Evolutionary conservation across 768 basidiomycete genomes (phyloP), one percentile per base, ranked within the genome.

Genomic region (Imleria badia): DNA sequence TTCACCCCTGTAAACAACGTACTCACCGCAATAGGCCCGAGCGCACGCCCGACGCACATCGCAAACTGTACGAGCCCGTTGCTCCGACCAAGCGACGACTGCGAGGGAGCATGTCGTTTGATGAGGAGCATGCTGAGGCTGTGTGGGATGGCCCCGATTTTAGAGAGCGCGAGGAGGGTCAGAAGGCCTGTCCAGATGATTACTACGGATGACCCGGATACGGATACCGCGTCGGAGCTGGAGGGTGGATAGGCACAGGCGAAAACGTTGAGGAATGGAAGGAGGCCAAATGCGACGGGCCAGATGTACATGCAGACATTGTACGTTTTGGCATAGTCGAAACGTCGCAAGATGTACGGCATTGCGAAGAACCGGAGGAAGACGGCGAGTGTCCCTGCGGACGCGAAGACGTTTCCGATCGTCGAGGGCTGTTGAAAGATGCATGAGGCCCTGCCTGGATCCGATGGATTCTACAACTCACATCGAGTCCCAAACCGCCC

Each of bases 41-140:
- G 62, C 2, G 81, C 76, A 14, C 85, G 77, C 10, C 80, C 76
- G 29, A 77, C 56, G 54, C 80, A 82, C 81, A 82, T 81, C 5
- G 76, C 71, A 45, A 81, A 74, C 56, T 85, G 81, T 15, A 83
- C 77, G 8, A 87, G 75, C 17, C 83, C 85, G 56, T 86, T 86
- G 23, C 52, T 53, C n/a, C 39, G 38, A 15, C 52, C 45, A 11
- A 53, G 52, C 30, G 45, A 42, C 14, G 52, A 19, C 5, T 17
- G 12, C 22, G 52, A 42, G 11, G 45, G 52, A 0, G 52, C 52
- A 7, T 53, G 38, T 1, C 10, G 36, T 26, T 82, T 84, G 39
- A 81, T 76, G 17, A 87, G 71, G 35, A 87, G 78, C 76, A 86
- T 81, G 62, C 76, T 83, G 45, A 83, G 68, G 7, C 83, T 86